A percentile compares a stretch with the other conserved stretches of the same genome.
phyloP scores from a whole-genome alignment of 2,329 filamentous ascomycete genomes.

The Cladosporium colombiae region DNA sequence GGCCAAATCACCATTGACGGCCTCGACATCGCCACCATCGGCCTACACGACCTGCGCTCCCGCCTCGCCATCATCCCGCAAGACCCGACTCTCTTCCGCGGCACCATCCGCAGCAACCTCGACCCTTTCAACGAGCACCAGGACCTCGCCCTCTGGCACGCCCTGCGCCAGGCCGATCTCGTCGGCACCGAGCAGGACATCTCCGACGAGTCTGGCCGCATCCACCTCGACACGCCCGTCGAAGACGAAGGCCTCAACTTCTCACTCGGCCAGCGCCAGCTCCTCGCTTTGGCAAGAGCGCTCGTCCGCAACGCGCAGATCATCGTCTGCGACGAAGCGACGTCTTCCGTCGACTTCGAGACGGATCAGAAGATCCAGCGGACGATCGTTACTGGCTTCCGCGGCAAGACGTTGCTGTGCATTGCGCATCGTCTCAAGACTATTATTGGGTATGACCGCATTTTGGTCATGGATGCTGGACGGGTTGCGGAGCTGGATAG shows the following conservation, averaged over 20 bases:
- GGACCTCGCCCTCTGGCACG: slow-evolving; percentile 76
- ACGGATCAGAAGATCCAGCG: slow-evolving; percentile 93
- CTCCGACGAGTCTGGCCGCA: slow-evolving; percentile 55
- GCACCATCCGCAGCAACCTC: slow-evolving; percentile 76
- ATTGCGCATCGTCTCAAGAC: slow-evolving; percentile 92
- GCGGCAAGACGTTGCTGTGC: slow-evolving; percentile 83
- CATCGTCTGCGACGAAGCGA: slow-evolving; percentile 97
- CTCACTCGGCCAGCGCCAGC: slow-evolving; percentile 88
- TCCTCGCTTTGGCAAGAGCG: slow-evolving; percentile 91
- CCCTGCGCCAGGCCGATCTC: slow-evolving; percentile 74
- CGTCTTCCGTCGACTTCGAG: slow-evolving; percentile 89
- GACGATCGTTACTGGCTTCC: slow-evolving; percentile 83
- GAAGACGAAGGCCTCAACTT: slow-evolving; percentile 97
- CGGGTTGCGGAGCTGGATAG: slow-evolving; percentile 82
- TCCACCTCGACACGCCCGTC: slow-evolving; percentile 80
- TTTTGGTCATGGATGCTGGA: slow-evolving; percentile 94
- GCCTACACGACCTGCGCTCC: slow-evolving; percentile 73
- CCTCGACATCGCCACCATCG: slow-evolving; percentile 66
- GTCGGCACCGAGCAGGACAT: slow-evolving; percentile 55
- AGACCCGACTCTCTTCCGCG: slow-evolving; percentile 79
- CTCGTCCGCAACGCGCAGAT: slow-evolving; percentile 85
- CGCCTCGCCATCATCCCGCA: slow-evolving; percentile 77
- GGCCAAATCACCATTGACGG: slow-evolving; percentile 53
- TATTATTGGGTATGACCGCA: slow-evolving; percentile 88
- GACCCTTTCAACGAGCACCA: slow-evolving; percentile 79